These are phyloP conservation scores for Lojkania enalia DNA, from an alignment of 2,329 filamentous ascomycete genomes.

Conservation along the genomic window DNA sequence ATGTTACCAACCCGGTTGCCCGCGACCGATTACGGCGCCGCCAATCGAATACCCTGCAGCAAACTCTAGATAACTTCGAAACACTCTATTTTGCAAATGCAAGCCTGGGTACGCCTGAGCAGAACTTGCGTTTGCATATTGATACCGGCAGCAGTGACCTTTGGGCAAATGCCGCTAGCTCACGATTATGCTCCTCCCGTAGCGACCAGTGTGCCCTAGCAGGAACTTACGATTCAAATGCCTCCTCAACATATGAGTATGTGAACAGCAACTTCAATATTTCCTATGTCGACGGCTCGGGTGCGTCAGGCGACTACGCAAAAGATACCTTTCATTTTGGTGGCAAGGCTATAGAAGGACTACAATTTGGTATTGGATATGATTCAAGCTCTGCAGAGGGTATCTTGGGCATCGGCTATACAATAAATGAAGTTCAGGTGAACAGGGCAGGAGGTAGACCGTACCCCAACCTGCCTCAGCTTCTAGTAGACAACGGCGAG, in stretches of 20 bases:
- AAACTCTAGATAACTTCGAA: slow-evolving; percentile 60
- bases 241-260: slow-evolving; percentile 75
- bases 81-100: slow-evolving; percentile 63
- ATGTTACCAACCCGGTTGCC: slow-evolving; percentile 50
- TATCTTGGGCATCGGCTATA: slow-evolving; percentile 84
- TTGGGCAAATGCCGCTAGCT: slow-evolving; percentile 67
- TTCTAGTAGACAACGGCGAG: slow-evolving; percentile 63
- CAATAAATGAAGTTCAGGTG: slow-evolving; percentile 75
- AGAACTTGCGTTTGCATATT: slow-evolving; percentile 59
- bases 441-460: slow-evolving; percentile 55
- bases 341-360: slow-evolving; percentile 53
- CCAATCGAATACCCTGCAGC: slow-evolving; percentile 48
- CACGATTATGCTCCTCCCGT: slow-evolving; percentile 59
- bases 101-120: slow-evolving; percentile 60
- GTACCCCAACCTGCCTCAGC: slow-evolving; percentile 66
- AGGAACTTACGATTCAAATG: slow-evolving; percentile 70
- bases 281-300: slow-evolving; percentile 80
- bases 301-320: slow-evolving; percentile 77
- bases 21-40: slow-evolving; percentile 52
- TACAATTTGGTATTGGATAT: slow-evolving; percentile 78
- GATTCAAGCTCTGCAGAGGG: slow-evolving; percentile 62
- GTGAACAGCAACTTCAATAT: slow-evolving; percentile 82
- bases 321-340: slow-evolving; percentile 71
- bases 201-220: slow-evolving; percentile 60
- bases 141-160: slow-evolving; percentile 67